Conservation (phyloP, 176 grass and related monocot species). For the Elymus sibiricus region DNA sequence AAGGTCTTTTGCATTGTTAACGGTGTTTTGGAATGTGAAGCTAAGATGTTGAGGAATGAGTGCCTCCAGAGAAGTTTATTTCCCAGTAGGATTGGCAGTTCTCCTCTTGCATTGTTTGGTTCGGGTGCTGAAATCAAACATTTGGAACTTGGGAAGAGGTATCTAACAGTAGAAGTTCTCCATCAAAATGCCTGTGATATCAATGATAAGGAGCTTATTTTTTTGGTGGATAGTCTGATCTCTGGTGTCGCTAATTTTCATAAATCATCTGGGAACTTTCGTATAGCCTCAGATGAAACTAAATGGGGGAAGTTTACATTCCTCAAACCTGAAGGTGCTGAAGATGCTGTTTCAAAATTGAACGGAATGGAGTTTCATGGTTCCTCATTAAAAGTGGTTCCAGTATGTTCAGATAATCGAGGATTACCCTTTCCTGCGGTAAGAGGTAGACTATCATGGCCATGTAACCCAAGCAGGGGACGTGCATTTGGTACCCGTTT, state of each 20-base stretch:
- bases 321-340: slow-evolving; percentile 65
- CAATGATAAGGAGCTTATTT: slow-evolving; percentile 71
- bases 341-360: slow-evolving; percentile 60
- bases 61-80: slow-evolving; percentile 66
- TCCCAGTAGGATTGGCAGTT: slow-evolving; percentile 41
- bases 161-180: slow-evolving; percentile 69
- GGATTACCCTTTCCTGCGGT: slow-evolving; percentile 70
- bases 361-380: slow-evolving; percentile 74
- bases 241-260: slow-evolving; percentile 60
- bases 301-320: slow-evolving; percentile 88
- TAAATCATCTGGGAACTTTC: slow-evolving; percentile 38
- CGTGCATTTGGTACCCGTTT: slow-evolving; percentile 53
- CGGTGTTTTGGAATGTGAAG: slow-evolving; percentile 54
- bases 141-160: slow-evolving; percentile 82
- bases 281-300: slow-evolving; percentile 38
- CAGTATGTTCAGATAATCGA: slow-evolving; percentile 37
- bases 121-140: slow-evolving; percentile 97
- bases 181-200: slow-evolving; percentile 67
- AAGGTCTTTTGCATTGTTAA: slow-evolving; percentile 46
- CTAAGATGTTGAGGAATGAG: slow-evolving; percentile 64
- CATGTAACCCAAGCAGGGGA: slow-evolving; percentile 59
- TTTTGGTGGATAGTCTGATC: slow-evolving; percentile 51
- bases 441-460: slow-evolving; percentile 76
- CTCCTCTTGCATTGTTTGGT: slow-evolving; percentile 67
- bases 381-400: slow-evolving; percentile 53